Base-by-base conservation (phyloP, 768 basidiomycete genomes). In the Cantharellus cinnabarinus region DNA sequence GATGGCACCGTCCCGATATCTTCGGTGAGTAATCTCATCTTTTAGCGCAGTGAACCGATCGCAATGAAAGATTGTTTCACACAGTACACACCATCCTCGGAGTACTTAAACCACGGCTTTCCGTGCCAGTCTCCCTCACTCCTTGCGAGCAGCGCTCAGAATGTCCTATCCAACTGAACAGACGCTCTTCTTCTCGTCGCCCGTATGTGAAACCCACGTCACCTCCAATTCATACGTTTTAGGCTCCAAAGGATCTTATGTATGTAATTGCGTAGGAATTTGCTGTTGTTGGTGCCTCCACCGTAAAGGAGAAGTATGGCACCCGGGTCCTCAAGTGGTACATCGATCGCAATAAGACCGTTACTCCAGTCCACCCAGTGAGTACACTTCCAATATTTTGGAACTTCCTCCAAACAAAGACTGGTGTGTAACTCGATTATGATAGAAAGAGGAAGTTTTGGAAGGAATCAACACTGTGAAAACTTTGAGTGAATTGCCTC, bases 251-350 rank as follows among this genome's bases (percentile, higher is more conserved):
- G 44, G 10, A 10, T 48, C 44, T 29, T 29, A 29, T 10, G 10
- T 10, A 10, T 48, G 29, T 48, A 29, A 48, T 10, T 48, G 10
- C 14, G 7, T 37, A 54, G 52, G 56, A 38, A 61, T 91, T 76
- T 59, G 89, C 20, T 29, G 20, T 90, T 37, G 79, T 87, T 10
- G 88, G 89, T 34, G 86, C 86, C 3, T 89, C 85, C 50, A 88
- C 80, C 62, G 82, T 89, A 69, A 75, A 77, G 65, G 73, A 29
- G 59, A 90, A 89, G 71, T 86, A 74, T 67, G 88, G 89, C 39
- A 86, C 84, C 58, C 85, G 79, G 75, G 78, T 89, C 50, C 71
- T 88, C 55, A 77, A 79, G 61, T 90, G 86, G 87, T 90, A 89
- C 66, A 73, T 80, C 58, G 69, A 64, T 2, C 78, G 81, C 59